Base-by-base conservation (phyloP, 2,329 filamentous ascomycete species). In the Dryadomyces quercus-mongolicae region DNA sequence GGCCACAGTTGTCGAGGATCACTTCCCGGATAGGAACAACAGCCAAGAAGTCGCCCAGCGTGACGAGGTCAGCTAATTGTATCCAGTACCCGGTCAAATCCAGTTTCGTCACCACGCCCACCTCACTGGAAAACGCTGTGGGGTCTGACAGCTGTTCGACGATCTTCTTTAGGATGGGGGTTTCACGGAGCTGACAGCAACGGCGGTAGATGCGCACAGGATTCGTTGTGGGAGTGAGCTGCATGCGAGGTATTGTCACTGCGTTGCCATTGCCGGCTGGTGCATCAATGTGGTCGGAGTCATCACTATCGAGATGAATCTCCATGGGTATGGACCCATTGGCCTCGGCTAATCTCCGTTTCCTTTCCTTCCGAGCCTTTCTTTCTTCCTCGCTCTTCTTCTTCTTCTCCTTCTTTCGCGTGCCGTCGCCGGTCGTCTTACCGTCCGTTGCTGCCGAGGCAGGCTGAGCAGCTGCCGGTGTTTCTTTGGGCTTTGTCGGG, bases 131-230 rank as follows among this genome's bases (percentile, higher is more conserved):
- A 34, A 76, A 80, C 51, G 85, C 86, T n/a, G 79, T 76, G 1
- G 84, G 77, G 42, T 84, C 81, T 42, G 80, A 81, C 5, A 98
- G 84, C 67, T 96, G 90, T 63, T 95, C 88, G 0, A 88, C 92
- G 49, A 98, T 86, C 63, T 88, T 88, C 67, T 94, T 95, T 20
- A 97, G 73, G 52, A 96, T 91, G 0, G 90, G 88, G 0, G 90
- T 94, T 69, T 97, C 93, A 55, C 93, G 81, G 34, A 98, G 73
- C 65, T 97, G 92, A 65, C 93, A 97, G 66, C 93, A 97, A 64
- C 93, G 79, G 60, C 92, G 81, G 68, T 98, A 98, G 63, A 98
- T 95, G 55, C 92, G 80, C 15, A 91, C 81, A 2, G 93, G 92
- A 64, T 96, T 93, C 1, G 86, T 95, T 0, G 92, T 96, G 0